Evolutionary conservation across 2,329 filamentous ascomycete species (phyloP), one percentile per base, ranked within the genome.

Genomic region (Ustulina deusta): DNA sequence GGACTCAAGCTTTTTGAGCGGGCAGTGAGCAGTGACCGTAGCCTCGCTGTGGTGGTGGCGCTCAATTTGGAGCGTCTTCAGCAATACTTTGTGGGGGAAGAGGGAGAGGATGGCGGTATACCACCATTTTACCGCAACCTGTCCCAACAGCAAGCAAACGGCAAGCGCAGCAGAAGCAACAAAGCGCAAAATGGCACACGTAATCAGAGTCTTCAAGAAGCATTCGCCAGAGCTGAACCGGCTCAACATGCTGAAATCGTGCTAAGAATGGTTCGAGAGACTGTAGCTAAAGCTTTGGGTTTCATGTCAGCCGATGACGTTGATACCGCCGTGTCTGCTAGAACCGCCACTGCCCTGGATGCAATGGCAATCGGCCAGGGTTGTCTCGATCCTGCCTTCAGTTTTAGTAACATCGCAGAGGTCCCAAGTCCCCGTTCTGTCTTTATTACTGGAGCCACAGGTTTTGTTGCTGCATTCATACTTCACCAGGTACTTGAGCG

Each of bases 281-380:
- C 73, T 20, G 73, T 74, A 34, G 72, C 74, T 20, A 76, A 72
- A 62, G 66, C 69, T 20, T 68, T 77, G 62, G 74, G 71, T 2
- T 76, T 71, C 49, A 51, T 57, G 15, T 46, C 59, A 6, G 38
- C 66, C n/a, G 42, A 60, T 36, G 73, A 74, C 42, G 69, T 76
- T 34, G 73, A 74, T 49, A 65, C 73, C 32, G 46, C n/a, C 7
- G 40, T 9, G 6, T 17, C 38, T 42, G 2, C 40, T 42, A 15
- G 17, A 38, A 70, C 40, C 68, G 65, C 11, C 68, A 73, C 52
- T 56, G 7, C 7, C 2, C 7, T 75, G 46, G 61, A 74, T 57
- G 71, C 75, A n/a, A 71, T 75, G 22, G 74, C 74, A 9, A 73
- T 76, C 44, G 74, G 76, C n/a, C 74, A 69, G 58, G 75, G 75